phyloP scores from a whole-genome alignment of 371 early-diverging fungal genomes.

The Rhizopus delemar region DNA sequence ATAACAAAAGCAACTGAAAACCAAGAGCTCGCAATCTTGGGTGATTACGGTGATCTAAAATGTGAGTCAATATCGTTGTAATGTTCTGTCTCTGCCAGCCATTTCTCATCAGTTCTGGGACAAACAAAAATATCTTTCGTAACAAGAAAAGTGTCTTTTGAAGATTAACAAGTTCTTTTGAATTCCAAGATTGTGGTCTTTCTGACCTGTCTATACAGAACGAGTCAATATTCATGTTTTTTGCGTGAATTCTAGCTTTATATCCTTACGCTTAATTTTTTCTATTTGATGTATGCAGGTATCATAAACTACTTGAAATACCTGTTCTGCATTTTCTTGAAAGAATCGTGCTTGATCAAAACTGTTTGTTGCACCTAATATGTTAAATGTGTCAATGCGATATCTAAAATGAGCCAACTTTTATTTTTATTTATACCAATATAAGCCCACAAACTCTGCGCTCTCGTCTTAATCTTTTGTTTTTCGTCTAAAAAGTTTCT shows the following conservation, averaged over 20 bases:
- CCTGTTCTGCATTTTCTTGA: slow-evolving; percentile 73
- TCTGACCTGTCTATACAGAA: slow-evolving; percentile 41
- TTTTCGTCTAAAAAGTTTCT: slow-evolving; percentile 79
- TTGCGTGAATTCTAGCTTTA: neutral
- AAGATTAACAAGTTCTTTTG: slow-evolving; percentile 69
- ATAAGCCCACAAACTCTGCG: slow-evolving; percentile 69
- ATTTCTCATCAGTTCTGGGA: slow-evolving; percentile 68
- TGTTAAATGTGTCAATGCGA: neutral
- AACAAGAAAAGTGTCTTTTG: slow-evolving; percentile 66
- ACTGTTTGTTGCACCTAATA: slow-evolving; percentile 67
- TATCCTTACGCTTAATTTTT: slow-evolving; percentile 67
- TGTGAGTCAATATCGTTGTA: slow-evolving; percentile 53
- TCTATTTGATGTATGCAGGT: slow-evolving; percentile 71
- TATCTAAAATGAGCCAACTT: neutral
- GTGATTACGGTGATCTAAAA: slow-evolving; percentile 69
- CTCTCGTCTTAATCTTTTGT: slow-evolving; percentile 73
- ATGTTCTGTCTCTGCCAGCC: slow-evolving; percentile 75
- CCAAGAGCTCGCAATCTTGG: slow-evolving; percentile 71
- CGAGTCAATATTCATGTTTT: neutral
- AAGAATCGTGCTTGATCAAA: slow-evolving; percentile 80
- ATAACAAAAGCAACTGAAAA: slow-evolving; percentile 71
- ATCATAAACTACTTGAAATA: slow-evolving; percentile 71
- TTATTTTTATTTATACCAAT: slow-evolving; percentile 51
- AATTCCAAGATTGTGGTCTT: slow-evolving; percentile 51
- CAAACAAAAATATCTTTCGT: slow-evolving; percentile 67